These are phyloP conservation scores for Boletus vermiculosoides DNA, from an alignment of 768 basidiomycete species.

Conservation along the genomic window DNA sequence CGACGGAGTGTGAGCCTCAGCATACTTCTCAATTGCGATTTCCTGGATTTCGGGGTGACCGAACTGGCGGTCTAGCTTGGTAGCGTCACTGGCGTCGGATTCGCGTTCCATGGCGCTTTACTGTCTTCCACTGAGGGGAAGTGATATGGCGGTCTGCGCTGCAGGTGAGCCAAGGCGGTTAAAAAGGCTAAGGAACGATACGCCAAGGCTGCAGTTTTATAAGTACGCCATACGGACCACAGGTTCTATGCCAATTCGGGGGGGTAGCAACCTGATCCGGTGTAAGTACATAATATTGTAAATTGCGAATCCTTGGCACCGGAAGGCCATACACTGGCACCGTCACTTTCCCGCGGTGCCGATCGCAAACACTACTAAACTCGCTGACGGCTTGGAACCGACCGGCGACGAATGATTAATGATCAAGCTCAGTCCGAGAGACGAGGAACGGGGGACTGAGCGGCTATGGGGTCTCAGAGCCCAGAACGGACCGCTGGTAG, in stretches of 20 bases:
- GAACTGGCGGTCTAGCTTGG: conserved; percentile 12
- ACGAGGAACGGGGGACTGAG: not conserved
- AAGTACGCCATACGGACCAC: not conserved
- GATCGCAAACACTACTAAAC: conserved; percentile 20
- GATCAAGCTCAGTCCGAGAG: not conserved
- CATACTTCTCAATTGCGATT: conserved; percentile 6
- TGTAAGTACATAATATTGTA: not conserved
- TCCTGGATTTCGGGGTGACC: conserved; percentile 7
- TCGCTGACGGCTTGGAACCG: conserved; percentile 5
- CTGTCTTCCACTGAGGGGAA: not conserved
- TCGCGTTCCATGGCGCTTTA: conserved; percentile 11
- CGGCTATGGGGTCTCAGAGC: not conserved
- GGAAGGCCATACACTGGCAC: not conserved
- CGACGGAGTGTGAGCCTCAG: not conserved
- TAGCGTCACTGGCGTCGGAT: conserved; percentile 10
- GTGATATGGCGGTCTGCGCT: not conserved
- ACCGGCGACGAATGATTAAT: too few species aligned
- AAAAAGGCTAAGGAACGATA: not conserved
- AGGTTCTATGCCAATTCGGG: not conserved
- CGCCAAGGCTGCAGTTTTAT: conserved; percentile 20
- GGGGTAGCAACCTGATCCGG: conserved; percentile 1
- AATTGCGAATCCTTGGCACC: not conserved
- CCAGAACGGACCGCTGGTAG: not conserved
- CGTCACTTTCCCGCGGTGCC: conserved; percentile 1
- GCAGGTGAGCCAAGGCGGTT: not conserved